Evolutionary conservation across 208 protist species (phyloP).

Genomic region (Zelonia costaricensis): DNA sequence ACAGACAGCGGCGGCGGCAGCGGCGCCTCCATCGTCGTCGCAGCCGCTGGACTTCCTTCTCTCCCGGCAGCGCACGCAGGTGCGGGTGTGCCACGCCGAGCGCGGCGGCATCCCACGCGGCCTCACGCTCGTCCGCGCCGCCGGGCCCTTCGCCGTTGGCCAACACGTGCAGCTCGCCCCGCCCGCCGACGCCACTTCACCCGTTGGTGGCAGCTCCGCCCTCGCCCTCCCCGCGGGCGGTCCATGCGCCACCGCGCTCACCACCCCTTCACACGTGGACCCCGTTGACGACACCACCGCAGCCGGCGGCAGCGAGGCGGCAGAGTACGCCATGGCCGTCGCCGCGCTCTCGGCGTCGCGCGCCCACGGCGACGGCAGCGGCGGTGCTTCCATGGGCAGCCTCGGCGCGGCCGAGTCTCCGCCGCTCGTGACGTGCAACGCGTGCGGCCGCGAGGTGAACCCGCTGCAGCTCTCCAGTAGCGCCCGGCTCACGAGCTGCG

Average conservation of each 20-base stretch:
- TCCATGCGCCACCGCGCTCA: not conserved
- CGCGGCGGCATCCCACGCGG: conserved; percentile 44
- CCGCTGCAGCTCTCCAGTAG: conserved; percentile 4
- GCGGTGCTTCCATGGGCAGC: not conserved
- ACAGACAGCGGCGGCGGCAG: not conserved
- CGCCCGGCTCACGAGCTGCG: conserved; percentile 15
- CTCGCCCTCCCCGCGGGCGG: not conserved
- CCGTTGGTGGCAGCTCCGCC: not conserved
- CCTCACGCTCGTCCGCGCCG: conserved; percentile 31
- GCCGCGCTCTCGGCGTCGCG: not conserved
- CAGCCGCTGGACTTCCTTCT: conserved; percentile 36
- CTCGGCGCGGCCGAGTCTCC: conserved; percentile 1
- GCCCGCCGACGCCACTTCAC: not conserved
- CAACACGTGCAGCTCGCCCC: conserved; percentile 8
- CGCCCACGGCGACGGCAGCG: not conserved
- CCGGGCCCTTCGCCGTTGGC: conserved; percentile 27
- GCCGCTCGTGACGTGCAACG: conserved; percentile 16
- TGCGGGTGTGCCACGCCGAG: conserved; percentile 51
- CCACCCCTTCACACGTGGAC: not conserved
- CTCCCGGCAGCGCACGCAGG: conserved; percentile 20
- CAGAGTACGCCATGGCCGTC: not conserved
- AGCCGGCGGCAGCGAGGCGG: not conserved
- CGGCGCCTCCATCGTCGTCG: not conserved
- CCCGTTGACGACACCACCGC: not conserved
- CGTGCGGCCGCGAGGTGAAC: conserved; percentile 12